Percentiles rank a stretch among this genome's conserved stretches.
Evolutionary conservation across 169 alveolate genomes (phyloP).

Genomic region (Plasmodium inui): DNA sequence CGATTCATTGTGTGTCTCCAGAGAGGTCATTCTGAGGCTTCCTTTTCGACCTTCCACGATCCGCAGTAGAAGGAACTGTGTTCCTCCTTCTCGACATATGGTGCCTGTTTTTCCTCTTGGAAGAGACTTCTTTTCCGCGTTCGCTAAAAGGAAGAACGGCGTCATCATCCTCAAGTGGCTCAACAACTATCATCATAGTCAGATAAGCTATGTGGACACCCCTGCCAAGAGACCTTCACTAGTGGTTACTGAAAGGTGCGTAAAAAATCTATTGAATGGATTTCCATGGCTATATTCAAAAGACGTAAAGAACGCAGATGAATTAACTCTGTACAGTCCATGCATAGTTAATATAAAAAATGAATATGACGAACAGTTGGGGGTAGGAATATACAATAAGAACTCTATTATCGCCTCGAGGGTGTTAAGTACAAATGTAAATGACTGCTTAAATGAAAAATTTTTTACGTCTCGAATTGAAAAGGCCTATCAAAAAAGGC

Average conservation of each 20-base stretch:
- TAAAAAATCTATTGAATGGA: slow-evolving; percentile 61
- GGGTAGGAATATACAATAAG: slow-evolving; percentile 72
- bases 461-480: slow-evolving; percentile 66
- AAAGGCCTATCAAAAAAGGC: slow-evolving; percentile 66
- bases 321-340: slow-evolving; percentile 45
- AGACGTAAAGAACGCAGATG: slow-evolving; percentile 73
- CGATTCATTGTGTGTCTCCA: background rate
- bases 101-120: background rate
- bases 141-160: background rate
- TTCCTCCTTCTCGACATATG: background rate
- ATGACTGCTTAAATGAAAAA: slow-evolving; percentile 61
- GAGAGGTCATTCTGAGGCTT: background rate
- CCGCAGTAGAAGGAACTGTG: background rate
- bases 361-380: slow-evolving; percentile 66
- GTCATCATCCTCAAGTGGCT: background rate
- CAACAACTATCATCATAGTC: background rate
- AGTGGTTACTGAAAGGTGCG: slow-evolving; percentile 49
- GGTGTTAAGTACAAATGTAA: slow-evolving; percentile 57
- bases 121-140: background rate
- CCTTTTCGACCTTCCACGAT: background rate
- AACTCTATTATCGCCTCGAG: slow-evolving; percentile 65
- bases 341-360: slow-evolving; percentile 74
- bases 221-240: slow-evolving; percentile 74
- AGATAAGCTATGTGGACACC: slow-evolving; percentile 5
- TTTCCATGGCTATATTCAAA: slow-evolving; percentile 76